These are phyloP conservation scores for Cyberlindnera maritima DNA, from an alignment of 805 yeast species.

Conservation along the genomic window DNA sequence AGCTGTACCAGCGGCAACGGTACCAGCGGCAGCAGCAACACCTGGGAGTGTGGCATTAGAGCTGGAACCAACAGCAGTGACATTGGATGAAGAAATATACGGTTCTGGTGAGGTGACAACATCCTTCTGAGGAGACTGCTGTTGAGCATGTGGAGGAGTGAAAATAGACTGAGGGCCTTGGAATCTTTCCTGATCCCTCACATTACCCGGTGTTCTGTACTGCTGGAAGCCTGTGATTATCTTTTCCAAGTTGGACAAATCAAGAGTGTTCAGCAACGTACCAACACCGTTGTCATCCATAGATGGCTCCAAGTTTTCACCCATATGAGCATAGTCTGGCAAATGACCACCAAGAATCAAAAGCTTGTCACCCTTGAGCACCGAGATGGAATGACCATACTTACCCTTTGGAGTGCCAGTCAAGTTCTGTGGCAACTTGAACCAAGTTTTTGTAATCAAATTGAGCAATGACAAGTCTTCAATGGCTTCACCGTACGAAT, in stretches of 20 bases:
- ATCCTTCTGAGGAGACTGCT: conserved; percentile 10
- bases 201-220: conserved; percentile 35
- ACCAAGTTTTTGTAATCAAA: conserved; percentile 70
- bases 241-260: conserved; percentile 37
- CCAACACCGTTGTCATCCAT: conserved; percentile 53
- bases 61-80: background rate
- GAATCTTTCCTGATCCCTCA: conserved; percentile 19
- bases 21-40: background rate
- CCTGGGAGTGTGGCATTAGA: background rate
- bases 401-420: conserved; percentile 68
- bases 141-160: conserved; percentile 16
- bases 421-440: conserved; percentile 48
- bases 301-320: conserved; percentile 51
- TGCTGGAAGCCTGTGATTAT: conserved; percentile 37
- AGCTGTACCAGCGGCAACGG: background rate
- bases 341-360: conserved; percentile 92
- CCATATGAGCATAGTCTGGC: conserved; percentile 56
- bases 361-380: conserved; percentile 63
- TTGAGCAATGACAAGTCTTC: conserved; percentile 73
- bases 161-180: conserved; percentile 22
- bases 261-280: conserved; percentile 62
- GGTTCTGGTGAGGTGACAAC: conserved; percentile 1
- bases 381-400: conserved; percentile 86
- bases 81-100: background rate
- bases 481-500: conserved; percentile 64